phyloP scores from a whole-genome alignment of 768 basidiomycete species.

The Trametes maxima region DNA sequence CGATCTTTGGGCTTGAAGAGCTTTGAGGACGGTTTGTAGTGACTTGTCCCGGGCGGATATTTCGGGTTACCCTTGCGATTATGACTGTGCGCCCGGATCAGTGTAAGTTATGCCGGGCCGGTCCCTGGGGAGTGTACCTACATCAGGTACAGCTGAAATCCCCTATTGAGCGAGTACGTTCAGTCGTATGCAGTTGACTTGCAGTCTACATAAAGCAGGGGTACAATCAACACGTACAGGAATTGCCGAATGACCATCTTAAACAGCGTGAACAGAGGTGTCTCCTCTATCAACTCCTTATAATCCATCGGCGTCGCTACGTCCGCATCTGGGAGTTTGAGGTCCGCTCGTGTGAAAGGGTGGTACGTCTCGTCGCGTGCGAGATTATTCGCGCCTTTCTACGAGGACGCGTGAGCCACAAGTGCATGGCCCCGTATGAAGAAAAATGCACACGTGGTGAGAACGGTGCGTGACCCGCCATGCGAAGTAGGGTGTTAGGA shows the following conservation, averaged over 20 bases:
- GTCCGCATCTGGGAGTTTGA: slow-evolving; percentile 24
- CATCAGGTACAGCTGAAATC: slow-evolving; percentile 31
- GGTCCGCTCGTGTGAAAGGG: slow-evolving; percentile 24
- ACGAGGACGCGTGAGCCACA: background rate
- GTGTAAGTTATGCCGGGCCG: background rate
- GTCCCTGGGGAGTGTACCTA: background rate
- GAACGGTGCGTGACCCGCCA: slow-evolving; percentile 31
- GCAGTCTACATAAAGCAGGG: too few species aligned
- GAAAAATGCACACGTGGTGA: slow-evolving; percentile 28
- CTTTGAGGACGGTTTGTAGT: slow-evolving; percentile 38
- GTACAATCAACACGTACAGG: slow-evolving; percentile 30
- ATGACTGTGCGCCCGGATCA: slow-evolving; percentile 7
- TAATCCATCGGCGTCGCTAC: slow-evolving; percentile 27
- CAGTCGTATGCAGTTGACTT: too few species aligned
- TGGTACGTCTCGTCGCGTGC: slow-evolving; percentile 31
- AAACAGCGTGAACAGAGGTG: slow-evolving; percentile 42
- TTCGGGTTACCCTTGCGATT: slow-evolving; percentile 32
- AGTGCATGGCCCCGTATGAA: too few species aligned
- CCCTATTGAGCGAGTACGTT: slow-evolving; percentile 10
- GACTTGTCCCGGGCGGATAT: slow-evolving; percentile 30
- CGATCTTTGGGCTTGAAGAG: slow-evolving; percentile 51
- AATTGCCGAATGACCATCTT: slow-evolving; percentile 53
- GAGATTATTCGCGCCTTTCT: slow-evolving; percentile 30
- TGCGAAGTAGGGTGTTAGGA: slow-evolving; percentile 29
- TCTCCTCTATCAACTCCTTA: slow-evolving; percentile 32